Base-by-base conservation (phyloP, 768 basidiomycete genomes). In the Pseudohyphozyma bogoriensis region DNA sequence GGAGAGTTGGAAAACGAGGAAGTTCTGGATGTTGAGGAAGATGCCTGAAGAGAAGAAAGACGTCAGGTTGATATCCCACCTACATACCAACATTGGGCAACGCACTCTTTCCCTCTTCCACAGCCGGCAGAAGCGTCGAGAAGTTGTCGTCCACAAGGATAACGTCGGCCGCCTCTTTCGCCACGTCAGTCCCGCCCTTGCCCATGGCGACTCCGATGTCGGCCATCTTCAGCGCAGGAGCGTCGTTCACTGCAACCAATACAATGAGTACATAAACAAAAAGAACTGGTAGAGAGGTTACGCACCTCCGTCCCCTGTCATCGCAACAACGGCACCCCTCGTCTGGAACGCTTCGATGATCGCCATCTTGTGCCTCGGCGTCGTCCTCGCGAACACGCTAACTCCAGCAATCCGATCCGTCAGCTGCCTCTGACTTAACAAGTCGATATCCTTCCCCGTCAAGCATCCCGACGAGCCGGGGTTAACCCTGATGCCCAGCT, bases 161-260 rank as follows among this genome's bases (percentile, higher is more conserved):
- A 68, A 91, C 84, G 75, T 97, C 90, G 10, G 93, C 92, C 12
- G 92, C 92, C 75, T 96, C 93, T 75, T 97, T 97, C 29, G 93
- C 91, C 15, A 97, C 93, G 72, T 97, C 93, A 24, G 93, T 95
- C n/a, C 93, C 93, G 63, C 87, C 89, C 75, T 87, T 89, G 59
- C 93, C 93, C 93, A 97, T 97, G 40, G 89, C 88, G 55, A 97
- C 83, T 16, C 93, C 93, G 68, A 97, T 95, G 72, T 96, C 92
- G 4, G 93, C 92, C 89, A 90, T 89, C 75, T 92, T 95, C 62
- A 96, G 77, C 42, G 93, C 92, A 4, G 92, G 93, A 0, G 93
- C 91, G 68, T 97, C 93, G 72, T 97, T 97, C 20, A 96, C 92
- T 81, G 51, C 35, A 29, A 16, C 20, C 45, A 13, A 1, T 10